Percentiles rank a stretch among this genome's conserved stretches.
Conservation (phyloP, 2,329 filamentous ascomycete species). For the Neonectria sp. region DNA sequence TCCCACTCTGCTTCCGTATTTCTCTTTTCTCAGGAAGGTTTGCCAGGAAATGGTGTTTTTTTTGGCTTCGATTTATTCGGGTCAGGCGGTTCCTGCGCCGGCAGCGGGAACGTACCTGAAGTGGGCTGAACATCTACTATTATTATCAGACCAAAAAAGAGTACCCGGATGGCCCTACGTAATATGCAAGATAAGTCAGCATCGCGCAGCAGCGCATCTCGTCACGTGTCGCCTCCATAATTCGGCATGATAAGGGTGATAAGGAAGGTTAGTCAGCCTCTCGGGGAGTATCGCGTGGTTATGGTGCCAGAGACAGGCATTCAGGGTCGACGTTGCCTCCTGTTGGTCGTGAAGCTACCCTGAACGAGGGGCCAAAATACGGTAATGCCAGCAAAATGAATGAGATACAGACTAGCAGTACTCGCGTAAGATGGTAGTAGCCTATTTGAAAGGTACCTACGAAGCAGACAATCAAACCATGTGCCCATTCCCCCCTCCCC, state of each 20-base stretch:
- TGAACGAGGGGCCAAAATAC: not conserved
- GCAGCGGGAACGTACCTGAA: not conserved
- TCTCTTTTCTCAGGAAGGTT: not conserved
- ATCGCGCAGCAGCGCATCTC: not conserved
- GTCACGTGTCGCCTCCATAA: not conserved
- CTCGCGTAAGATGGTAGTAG: no score
- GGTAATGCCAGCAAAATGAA: no score
- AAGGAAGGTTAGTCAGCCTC: no score
- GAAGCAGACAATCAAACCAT: not conserved
- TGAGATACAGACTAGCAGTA: no score
- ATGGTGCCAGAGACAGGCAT: constrained; percentile 14
- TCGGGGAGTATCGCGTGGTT: not conserved
- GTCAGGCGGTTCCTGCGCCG: not conserved
- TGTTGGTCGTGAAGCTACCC: not conserved
- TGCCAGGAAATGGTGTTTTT: not conserved
- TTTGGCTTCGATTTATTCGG: not conserved
- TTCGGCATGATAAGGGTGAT: not conserved
- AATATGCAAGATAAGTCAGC: not conserved
- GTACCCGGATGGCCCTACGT: not conserved
- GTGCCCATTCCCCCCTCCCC: no score
- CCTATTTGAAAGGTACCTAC: no score
- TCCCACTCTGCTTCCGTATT: not conserved
- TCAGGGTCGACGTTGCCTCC: not conserved
- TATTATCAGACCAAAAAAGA: not conserved
- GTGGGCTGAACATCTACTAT: not conserved